These are phyloP conservation scores for Lepidium africanum DNA, from an alignment of 345 rosid genomes.

Conservation along the genomic window DNA sequence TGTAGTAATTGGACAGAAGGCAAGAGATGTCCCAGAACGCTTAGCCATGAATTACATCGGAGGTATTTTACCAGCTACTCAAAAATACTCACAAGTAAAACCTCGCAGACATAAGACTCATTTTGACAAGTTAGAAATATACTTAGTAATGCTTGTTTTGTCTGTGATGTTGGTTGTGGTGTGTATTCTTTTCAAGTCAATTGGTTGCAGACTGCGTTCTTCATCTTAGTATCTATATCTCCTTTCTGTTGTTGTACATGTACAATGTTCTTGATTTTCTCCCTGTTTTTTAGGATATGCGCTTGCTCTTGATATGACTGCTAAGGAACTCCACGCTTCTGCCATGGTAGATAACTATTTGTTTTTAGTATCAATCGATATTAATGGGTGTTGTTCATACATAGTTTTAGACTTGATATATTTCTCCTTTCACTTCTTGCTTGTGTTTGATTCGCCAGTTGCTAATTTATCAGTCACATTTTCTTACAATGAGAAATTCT, in stretches of 20 bases:
- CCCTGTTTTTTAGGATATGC: slow-evolving; percentile 51
- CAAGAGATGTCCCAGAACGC: slow-evolving; percentile 69
- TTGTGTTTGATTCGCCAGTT: not conserved
- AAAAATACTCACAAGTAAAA: not conserved
- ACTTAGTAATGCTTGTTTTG: not conserved
- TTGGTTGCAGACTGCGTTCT: not conserved
- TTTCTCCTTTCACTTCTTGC: not conserved
- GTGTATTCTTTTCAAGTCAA: not conserved
- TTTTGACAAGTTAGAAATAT: not conserved
- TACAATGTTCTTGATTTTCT: not conserved
- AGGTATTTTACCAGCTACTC: slow-evolving; percentile 34
- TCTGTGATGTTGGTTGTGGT: not conserved
- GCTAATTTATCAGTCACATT: not conserved
- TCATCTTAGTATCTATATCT: not conserved
- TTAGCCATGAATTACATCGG: slow-evolving; percentile 83
- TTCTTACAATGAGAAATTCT: not conserved
- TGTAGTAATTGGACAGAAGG: slow-evolving; percentile 68
- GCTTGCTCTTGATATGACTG: slow-evolving; percentile 90
- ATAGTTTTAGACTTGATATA: not conserved
- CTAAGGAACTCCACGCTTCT: slow-evolving; percentile 73
- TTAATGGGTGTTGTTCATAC: not conserved
- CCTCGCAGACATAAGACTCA: not conserved
- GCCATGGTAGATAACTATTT: slow-evolving; percentile 53
- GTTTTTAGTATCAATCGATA: not conserved
- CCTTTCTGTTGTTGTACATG: not conserved